These are phyloP conservation scores for Aspergillus chevalieri DNA, from an alignment of 2,329 filamentous ascomycete species.

Conservation along the genomic window DNA sequence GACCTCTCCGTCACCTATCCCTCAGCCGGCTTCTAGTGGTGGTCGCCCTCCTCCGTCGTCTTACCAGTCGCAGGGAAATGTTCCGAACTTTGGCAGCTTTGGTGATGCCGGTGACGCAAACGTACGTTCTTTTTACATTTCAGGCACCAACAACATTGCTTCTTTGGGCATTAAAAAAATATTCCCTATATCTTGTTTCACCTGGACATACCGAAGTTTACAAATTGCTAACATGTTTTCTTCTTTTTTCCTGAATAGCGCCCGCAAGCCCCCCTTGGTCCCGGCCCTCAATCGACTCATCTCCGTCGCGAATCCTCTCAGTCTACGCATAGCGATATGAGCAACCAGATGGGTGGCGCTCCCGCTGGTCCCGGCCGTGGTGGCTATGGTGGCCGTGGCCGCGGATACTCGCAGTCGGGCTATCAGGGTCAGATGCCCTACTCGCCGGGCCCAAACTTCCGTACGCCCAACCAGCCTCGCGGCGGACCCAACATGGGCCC, in stretches of 20 bases:
- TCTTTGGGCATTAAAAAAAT: too few species aligned
- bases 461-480: constrained; percentile 47
- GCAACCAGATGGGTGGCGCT: constrained; percentile 49
- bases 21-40: constrained; percentile 76
- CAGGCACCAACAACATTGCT: neutral
- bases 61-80: constrained; percentile 63
- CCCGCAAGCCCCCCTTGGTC: constrained; percentile 55
- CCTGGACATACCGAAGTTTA: too few species aligned
- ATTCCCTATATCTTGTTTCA: too few species aligned
- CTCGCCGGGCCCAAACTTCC: constrained; percentile 51
- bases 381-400: constrained; percentile 51
- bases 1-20: constrained; percentile 87
- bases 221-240: constrained; percentile 55
- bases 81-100: constrained; percentile 76
- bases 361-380: constrained; percentile 50
- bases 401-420: constrained; percentile 49
- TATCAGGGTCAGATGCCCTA: constrained; percentile 49
- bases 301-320: constrained; percentile 81
- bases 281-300: constrained; percentile 65
- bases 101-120: constrained; percentile 62
- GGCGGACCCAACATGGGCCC: constrained; percentile 47
- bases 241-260: constrained; percentile 22
- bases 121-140: constrained; percentile 49
- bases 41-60: constrained; percentile 75
- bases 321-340: constrained; percentile 69